Conservation (phyloP, 1,139 yeast species). For the Blastobotrys raffinosifermentans region DNA sequence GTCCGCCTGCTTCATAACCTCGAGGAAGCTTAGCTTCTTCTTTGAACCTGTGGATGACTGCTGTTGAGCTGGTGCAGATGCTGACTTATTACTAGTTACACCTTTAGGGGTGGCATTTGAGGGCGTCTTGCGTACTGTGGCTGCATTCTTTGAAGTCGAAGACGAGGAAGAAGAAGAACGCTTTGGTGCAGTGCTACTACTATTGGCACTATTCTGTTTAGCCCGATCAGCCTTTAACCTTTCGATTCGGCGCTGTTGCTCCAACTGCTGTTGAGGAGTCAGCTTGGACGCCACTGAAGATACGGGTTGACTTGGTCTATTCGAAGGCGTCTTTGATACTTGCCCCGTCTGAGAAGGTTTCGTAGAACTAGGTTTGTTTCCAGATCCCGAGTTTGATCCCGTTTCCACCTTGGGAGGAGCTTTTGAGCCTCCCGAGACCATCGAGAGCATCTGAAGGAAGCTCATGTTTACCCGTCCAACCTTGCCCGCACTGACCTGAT, state of each 20-base stretch:
- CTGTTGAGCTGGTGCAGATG: too few species aligned
- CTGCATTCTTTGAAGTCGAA: too few species aligned
- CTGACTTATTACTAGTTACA: too few species aligned
- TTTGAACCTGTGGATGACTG: too few species aligned
- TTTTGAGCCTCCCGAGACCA: constrained; percentile 16
- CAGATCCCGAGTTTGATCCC: not conserved
- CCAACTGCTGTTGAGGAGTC: constrained; percentile 22
- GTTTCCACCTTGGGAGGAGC: constrained; percentile 1
- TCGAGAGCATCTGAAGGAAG: constrained; percentile 24
- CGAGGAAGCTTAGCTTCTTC: constrained; percentile 33
- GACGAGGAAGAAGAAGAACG: too few species aligned
- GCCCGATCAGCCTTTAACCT: constrained; percentile 28
- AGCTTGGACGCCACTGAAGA: constrained; percentile 10
- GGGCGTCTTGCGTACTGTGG: too few species aligned
- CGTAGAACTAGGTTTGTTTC: too few species aligned
- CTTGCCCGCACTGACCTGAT: too few species aligned
- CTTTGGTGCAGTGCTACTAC: too few species aligned
- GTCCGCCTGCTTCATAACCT: constrained; percentile 36
- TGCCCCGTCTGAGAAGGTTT: constrained; percentile 8
- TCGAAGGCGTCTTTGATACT: constrained; percentile 6
- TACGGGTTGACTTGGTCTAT: not conserved
- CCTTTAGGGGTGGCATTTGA: too few species aligned
- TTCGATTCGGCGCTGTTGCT: constrained; percentile 25
- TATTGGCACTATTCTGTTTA: constrained; percentile 11
- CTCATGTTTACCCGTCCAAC: constrained; percentile 19